A percentile compares a stretch with the other conserved stretches of the same genome.
phyloP scores from a whole-genome alignment of 768 basidiomycete species.

The Neoboletus subvelutipes region DNA sequence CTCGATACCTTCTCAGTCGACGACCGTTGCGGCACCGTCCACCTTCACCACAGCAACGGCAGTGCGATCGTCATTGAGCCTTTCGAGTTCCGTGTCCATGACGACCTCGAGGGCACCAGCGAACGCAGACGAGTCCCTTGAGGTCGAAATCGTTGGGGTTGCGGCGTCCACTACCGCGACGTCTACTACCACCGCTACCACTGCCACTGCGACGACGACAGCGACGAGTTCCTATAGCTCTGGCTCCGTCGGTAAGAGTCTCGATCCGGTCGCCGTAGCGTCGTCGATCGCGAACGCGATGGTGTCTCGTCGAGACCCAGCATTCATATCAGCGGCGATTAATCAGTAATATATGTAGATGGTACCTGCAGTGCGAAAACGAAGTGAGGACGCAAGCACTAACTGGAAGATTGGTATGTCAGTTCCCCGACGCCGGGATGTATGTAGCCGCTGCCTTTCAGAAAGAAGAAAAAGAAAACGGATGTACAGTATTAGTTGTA shows the following conservation, averaged over 20 bases:
- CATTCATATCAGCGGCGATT: neutral
- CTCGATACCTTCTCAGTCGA: slow-evolving; percentile 4
- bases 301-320: neutral
- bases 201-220: neutral
- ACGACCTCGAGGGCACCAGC: neutral
- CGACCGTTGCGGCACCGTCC: neutral
- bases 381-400: neutral
- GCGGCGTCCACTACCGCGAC: slow-evolving; percentile 1
- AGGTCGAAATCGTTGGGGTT: slow-evolving; percentile 22
- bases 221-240: slow-evolving; percentile 7
- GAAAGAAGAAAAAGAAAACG: neutral
- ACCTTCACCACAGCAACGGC: neutral
- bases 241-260: neutral
- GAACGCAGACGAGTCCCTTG: slow-evolving; percentile 15
- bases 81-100: neutral
- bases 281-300: slow-evolving; percentile 17
- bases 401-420: neutral
- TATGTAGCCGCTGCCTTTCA: neutral
- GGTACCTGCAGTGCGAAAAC: neutral
- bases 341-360: neutral
- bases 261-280: slow-evolving; percentile 20
- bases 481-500: too few species aligned
- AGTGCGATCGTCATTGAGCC: slow-evolving; percentile 4
- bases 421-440: neutral
- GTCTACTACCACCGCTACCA: neutral